These are phyloP conservation scores for Hansenula sp. DNA, from an alignment of 1,139 yeast genomes.

Conservation along the genomic window DNA sequence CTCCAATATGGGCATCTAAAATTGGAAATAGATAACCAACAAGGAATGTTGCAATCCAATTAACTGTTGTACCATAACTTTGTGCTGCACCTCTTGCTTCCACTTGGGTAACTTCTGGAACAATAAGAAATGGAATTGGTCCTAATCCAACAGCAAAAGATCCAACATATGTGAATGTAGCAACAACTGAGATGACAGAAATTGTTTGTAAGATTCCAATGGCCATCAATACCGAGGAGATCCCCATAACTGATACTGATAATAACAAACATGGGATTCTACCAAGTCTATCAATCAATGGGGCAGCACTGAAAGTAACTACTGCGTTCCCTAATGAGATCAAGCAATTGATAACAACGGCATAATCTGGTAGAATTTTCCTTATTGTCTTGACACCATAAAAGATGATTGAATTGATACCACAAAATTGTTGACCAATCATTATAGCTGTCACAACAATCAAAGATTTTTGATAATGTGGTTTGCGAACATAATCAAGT, in stretches of 20 bases:
- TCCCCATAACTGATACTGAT: conserved; percentile 69
- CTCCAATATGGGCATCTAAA: conserved; percentile 60
- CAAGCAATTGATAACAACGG: conserved; percentile 66
- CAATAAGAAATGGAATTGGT: conserved; percentile 86
- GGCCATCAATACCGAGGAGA: conserved; percentile 60
- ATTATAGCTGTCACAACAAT: conserved; percentile 69
- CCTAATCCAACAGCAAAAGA: conserved; percentile 91
- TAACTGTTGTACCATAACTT: conserved; percentile 85
- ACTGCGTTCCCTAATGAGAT: conserved; percentile 70
- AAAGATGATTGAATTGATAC: conserved; percentile 86
- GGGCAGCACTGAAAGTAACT: conserved; percentile 69
- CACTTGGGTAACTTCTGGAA: conserved; percentile 83
- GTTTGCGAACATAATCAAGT: conserved; percentile 43
- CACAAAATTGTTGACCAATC: conserved; percentile 88
- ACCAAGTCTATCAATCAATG: conserved; percentile 69
- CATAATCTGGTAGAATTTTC: conserved; percentile 61
- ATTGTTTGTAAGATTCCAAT: conserved; percentile 52
- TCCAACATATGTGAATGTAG: conserved; percentile 70
- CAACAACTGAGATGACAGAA: conserved; percentile 52
- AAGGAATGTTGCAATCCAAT: conserved; percentile 85
- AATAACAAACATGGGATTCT: conserved; percentile 65
- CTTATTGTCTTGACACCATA: conserved; percentile 85
- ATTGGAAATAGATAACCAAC: conserved; percentile 82
- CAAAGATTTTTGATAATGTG: conserved; percentile 53
- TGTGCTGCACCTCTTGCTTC: conserved; percentile 85